Percentiles rank a stretch among this genome's conserved stretches.
phyloP scores from a whole-genome alignment of 2,329 filamentous ascomycete species.

The Atkinsonella hypoxylon region DNA sequence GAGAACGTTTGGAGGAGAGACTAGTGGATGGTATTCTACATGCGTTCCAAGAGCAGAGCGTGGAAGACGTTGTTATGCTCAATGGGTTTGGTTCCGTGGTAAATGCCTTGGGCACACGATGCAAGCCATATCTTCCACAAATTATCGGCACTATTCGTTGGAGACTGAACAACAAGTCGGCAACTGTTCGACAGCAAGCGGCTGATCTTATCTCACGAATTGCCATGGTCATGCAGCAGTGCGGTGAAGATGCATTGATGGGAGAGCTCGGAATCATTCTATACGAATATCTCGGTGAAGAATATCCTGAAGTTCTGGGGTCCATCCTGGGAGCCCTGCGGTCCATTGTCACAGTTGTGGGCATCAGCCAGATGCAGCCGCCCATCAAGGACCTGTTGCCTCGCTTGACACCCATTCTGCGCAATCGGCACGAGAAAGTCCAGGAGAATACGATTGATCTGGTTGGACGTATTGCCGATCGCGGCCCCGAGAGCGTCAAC shows the following conservation, averaged over 20 bases:
- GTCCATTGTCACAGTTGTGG: constrained; percentile 94
- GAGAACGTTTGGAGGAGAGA: constrained; percentile 81
- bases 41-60: constrained; percentile 95
- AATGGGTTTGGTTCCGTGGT: constrained; percentile 98
- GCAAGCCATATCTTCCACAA: constrained; percentile 93
- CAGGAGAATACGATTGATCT: constrained; percentile 98
- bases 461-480: constrained; percentile 93
- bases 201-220: constrained; percentile 94
- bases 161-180: constrained; percentile 94
- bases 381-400: constrained; percentile 94
- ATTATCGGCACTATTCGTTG: constrained; percentile 95
- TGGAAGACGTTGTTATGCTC: constrained; percentile 90
- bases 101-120: constrained; percentile 83
- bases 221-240: constrained; percentile 98
- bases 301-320: constrained; percentile 94
- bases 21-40: constrained; percentile 91
- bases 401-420: constrained; percentile 90
- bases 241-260: constrained; percentile 90
- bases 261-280: constrained; percentile 88
- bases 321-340: constrained; percentile 91
- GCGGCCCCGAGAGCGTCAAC: constrained; percentile 91
- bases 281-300: constrained; percentile 96
- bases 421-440: constrained; percentile 97
- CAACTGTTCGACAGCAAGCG: constrained; percentile 91
- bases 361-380: constrained; percentile 96